These are phyloP conservation scores for Fraxinus quadrangulata DNA, from an alignment of 257 asterid species.

Conservation along the genomic window DNA sequence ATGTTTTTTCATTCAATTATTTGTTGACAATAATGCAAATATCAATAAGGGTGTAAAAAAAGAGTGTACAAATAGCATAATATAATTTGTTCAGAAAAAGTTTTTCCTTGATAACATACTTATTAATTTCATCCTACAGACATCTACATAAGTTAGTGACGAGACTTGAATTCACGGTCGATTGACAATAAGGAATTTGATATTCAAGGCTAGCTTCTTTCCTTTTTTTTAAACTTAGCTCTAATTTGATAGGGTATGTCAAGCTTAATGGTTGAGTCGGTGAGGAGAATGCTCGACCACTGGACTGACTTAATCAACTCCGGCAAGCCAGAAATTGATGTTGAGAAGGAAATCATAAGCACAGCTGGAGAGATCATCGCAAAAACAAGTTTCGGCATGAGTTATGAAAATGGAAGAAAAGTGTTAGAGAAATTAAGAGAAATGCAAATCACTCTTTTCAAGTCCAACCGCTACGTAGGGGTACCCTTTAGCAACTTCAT, in stretches of 20 bases:
- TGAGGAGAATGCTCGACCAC: constrained; percentile 57
- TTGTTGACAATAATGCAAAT: no score
- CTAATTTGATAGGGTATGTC: constrained; percentile 60
- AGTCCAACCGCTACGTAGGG: constrained; percentile 71
- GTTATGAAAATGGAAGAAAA: constrained; percentile 47
- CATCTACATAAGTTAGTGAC: background rate
- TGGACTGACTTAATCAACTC: constrained; percentile 55
- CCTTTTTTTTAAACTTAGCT: background rate
- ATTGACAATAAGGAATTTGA: background rate
- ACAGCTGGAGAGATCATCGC: constrained; percentile 89
- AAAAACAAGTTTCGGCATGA: constrained; percentile 69
- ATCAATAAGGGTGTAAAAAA: no score
- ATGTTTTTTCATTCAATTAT: no score
- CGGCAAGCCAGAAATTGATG: constrained; percentile 62
- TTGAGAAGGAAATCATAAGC: constrained; percentile 60
- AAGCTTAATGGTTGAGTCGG: constrained; percentile 69
- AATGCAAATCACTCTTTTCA: constrained; percentile 73
- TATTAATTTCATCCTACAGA: no score
- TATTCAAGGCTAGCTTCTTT: background rate
- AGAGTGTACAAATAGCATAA: no score
- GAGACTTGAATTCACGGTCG: background rate
- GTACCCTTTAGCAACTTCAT: constrained; percentile 70
- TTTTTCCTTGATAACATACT: no score
- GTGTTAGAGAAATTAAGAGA: constrained; percentile 67
- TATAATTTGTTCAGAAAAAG: no score